Evolutionary conservation across 345 rosid species (phyloP).

Genomic region (Ceriops decandra): DNA sequence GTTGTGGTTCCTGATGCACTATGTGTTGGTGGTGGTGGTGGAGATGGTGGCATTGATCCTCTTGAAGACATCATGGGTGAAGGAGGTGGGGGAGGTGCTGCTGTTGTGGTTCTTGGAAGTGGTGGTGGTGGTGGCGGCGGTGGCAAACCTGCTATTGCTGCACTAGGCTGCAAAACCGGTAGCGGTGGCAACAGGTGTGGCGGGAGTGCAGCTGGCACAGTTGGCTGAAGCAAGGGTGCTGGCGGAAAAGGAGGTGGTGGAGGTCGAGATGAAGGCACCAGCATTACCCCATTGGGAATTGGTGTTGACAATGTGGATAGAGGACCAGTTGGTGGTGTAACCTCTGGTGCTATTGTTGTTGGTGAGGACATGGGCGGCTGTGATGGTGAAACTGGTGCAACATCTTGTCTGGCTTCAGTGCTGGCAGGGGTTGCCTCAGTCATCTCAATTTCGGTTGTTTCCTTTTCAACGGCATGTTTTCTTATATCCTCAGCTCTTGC

Average conservation of each 20-base stretch:
- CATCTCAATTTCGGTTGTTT: conserved; percentile 1
- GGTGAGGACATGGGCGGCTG: not conserved
- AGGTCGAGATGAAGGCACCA: conserved; percentile 20
- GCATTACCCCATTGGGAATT: not conserved
- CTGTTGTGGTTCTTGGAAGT: conserved; percentile 10
- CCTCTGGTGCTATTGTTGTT: not conserved
- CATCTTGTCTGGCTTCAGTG: conserved; percentile 5
- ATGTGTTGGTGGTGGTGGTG: not conserved
- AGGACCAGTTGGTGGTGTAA: not conserved
- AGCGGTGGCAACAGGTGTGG: conserved; percentile 10
- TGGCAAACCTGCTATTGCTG: not conserved
- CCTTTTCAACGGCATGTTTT: not conserved
- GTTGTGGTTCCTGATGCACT: conserved; percentile 1
- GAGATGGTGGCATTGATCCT: conserved; percentile 26
- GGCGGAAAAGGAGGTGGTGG: conserved; percentile 30
- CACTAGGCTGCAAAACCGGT: conserved; percentile 8
- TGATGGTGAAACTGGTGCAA: conserved; percentile 5
- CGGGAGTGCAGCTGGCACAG: conserved; percentile 7
- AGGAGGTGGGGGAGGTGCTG: conserved; percentile 38
- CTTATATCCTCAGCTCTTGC: conserved; percentile 14
- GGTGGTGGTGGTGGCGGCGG: conserved; percentile 32
- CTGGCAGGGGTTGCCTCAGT: not conserved
- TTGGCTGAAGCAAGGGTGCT: conserved; percentile 6
- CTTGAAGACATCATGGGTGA: conserved; percentile 29
- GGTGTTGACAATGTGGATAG: conserved; percentile 5